Conservation (phyloP, 2,329 filamentous ascomycete genomes). For the Calycina marina region DNA sequence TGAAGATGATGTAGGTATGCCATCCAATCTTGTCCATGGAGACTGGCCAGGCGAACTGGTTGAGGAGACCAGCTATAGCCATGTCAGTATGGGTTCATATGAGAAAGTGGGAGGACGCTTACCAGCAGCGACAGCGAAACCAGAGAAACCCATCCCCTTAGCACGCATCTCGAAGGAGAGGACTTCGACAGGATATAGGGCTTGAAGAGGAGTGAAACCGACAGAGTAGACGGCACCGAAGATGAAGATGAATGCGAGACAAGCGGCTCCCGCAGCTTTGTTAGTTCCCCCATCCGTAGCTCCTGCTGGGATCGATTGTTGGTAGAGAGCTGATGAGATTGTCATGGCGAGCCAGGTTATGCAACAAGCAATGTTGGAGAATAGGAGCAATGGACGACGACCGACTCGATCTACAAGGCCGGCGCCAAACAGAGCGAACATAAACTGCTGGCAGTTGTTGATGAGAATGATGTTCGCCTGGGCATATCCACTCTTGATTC, state of each 20-base stretch:
- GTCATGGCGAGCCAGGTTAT: conserved; percentile 37
- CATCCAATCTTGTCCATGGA: conserved; percentile 34
- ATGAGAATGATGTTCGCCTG: conserved; percentile 39
- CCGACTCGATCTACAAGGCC: conserved; percentile 40
- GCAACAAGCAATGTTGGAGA: conserved; percentile 32
- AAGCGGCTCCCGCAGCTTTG: conserved; percentile 25
- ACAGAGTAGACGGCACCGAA: conserved; percentile 38
- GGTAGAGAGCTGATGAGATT: conserved; percentile 22
- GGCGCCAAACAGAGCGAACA: conserved; percentile 39
- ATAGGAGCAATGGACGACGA: conserved; percentile 40
- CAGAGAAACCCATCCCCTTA: conserved; percentile 36
- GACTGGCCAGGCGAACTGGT: conserved; percentile 32
- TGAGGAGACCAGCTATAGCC: conserved; percentile 26
- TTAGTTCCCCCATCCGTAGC: conserved; percentile 12
- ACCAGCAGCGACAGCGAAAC: conserved; percentile 27
- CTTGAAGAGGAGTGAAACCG: conserved; percentile 29
- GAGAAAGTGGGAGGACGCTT: conserved; percentile 1
- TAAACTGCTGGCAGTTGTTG: conserved; percentile 38
- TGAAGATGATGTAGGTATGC: conserved; percentile 39
- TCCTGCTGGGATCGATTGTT: conserved; percentile 11
- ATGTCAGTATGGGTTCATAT: background rate
- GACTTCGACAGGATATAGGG: conserved; percentile 37
- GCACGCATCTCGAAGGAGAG: conserved; percentile 38
- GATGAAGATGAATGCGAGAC: conserved; percentile 38
- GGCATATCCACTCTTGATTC: conserved; percentile 31